Evolutionary conservation across 1,284 basidiomycete genomes (phyloP), one percentile per base, ranked within the genome.

Genomic region (Cryptococcus sp.): DNA sequence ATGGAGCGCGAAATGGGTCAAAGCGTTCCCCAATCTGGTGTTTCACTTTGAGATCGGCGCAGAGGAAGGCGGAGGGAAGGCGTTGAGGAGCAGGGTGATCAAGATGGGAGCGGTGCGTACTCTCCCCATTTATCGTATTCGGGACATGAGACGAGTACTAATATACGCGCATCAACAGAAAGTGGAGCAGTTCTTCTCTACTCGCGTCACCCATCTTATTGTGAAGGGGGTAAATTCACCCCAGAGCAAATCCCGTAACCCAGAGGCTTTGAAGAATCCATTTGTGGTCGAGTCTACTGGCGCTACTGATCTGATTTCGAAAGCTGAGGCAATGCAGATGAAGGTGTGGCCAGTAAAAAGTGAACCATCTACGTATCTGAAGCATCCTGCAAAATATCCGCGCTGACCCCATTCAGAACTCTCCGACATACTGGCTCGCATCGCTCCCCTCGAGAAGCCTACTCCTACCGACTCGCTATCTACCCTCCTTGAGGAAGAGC

Each of bases 331-430:
- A 37, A 87, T 89, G 63, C 83, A 84, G 38, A 88, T 92, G 76
- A 98, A 97, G 77, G 85, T 98, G 33, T 98, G 96, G 94, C 85
- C 79, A 40, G 79, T 86, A 5, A 77, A 83, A 80, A 89, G 71
- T 93, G 82, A 68, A 88, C 88, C 37, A 7, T 42, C 40, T 20
- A 35, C 49, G 48, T 43, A n/a, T 40, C 49, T 4, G 6, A 20
- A 39, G 7, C 33, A 36, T 11, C 53, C 3, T 42, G 20, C 9
- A 35, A 3, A 21, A n/a, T 36, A 33, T 15, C 45, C 15, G 16
- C 35, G n/a, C 53, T 52, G 39, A 59, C 20, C 7, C 15, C n/a
- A 4, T 45, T 47, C 24, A 78, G 66, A 71, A 55, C 62, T 69
- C 49, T 48, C 57, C 43, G 68, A 66, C 35, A 64, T 68, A 53